Percentiles rank a stretch among this genome's conserved stretches.
These are phyloP conservation scores for Alternaria gansuensis DNA, from an alignment of 2,329 filamentous ascomycete species.

Conservation along the genomic window DNA sequence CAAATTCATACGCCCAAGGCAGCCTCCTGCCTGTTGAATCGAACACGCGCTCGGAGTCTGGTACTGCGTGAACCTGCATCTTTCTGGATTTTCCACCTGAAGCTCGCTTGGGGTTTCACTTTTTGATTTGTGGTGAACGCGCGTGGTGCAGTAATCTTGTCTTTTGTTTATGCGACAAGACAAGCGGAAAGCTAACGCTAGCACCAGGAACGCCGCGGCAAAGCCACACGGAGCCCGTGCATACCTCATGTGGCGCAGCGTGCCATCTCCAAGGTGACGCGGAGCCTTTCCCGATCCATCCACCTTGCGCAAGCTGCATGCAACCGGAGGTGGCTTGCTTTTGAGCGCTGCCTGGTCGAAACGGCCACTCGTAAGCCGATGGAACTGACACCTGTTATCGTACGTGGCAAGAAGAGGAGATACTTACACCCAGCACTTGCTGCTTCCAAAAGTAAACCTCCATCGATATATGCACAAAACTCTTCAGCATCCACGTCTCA, in stretches of 20 bases:
- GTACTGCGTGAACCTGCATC: constrained; percentile 73
- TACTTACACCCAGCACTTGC: constrained; percentile 15
- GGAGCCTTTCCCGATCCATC: constrained; percentile 32
- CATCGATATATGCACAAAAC: constrained; percentile 9
- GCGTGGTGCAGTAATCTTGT: constrained; percentile 11
- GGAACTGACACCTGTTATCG: constrained; percentile 47
- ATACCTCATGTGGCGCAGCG: constrained; percentile 27
- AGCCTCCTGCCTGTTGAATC: constrained; percentile 67
- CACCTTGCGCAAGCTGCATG: constrained; percentile 23
- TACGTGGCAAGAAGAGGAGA: constrained; percentile 48
- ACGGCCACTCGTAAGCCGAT: constrained; percentile 32
- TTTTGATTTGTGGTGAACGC: constrained; percentile 14
- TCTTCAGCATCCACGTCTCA: constrained; percentile 17
- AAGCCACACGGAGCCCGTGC: constrained; percentile 41
- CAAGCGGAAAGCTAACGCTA: constrained; percentile 25
- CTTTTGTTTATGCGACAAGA: constrained; percentile 44
- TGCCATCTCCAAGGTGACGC: constrained; percentile 14
- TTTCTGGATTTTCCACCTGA: constrained; percentile 27
- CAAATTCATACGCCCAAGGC: constrained; percentile 71
- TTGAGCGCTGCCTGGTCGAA: constrained; percentile 39
- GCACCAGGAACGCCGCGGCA: constrained; percentile 33
- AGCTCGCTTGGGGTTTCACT: neutral
- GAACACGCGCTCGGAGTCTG: constrained; percentile 68
- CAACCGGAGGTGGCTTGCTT: constrained; percentile 13
- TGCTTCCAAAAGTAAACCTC: constrained; percentile 2